Evolutionary conservation across 2,329 filamentous ascomycete genomes (phyloP).

Genomic region (Aureobasidium subglaciale): DNA sequence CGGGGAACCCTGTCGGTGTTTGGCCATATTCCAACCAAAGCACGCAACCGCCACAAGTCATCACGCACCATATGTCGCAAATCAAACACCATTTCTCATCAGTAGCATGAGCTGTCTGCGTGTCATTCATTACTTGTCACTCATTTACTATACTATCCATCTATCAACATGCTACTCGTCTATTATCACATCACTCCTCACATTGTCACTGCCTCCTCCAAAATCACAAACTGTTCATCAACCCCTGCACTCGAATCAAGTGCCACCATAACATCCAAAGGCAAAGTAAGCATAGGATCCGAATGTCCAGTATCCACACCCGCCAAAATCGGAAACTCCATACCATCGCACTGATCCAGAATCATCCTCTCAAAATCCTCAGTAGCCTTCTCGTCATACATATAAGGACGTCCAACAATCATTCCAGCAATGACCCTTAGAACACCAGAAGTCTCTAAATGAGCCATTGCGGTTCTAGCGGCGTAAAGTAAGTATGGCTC

Average conservation of each 20-base stretch:
- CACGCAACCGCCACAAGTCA: conserved; percentile 3
- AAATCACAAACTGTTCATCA: neutral
- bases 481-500: neutral
- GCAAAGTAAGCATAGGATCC: conserved; percentile 17
- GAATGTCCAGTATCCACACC: conserved; percentile 15
- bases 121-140: no score
- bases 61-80: conserved; percentile 11
- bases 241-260: neutral
- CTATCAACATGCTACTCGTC: no score
- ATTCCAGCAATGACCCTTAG: conserved; percentile 9
- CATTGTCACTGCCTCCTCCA: neutral
- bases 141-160: no score
- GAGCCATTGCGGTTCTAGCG: conserved; percentile 2
- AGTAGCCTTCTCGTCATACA: conserved; percentile 13
- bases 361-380: conserved; percentile 8
- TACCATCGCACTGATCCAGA: neutral
- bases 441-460: conserved; percentile 11
- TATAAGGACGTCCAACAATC: conserved; percentile 16
- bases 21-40: neutral
- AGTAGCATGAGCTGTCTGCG: neutral
- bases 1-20: neutral
- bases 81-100: neutral
- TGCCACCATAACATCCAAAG: conserved; percentile 1
- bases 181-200: no score
- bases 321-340: conserved; percentile 8